Evolutionary conservation across 345 rosid genomes (phyloP).

Genomic region (Gossypium bickii): DNA sequence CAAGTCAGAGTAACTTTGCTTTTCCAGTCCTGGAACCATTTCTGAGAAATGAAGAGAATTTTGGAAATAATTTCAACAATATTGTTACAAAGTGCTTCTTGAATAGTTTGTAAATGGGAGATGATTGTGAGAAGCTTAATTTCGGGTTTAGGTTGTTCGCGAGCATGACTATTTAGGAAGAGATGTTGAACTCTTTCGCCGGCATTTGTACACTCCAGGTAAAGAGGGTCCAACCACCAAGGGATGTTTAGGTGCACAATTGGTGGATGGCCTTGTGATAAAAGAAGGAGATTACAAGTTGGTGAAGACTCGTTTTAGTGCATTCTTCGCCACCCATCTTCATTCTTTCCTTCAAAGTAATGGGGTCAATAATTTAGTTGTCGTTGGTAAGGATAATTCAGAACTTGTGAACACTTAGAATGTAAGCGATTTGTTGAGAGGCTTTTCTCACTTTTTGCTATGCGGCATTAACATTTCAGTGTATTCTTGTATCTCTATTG

Average conservation of each 20-base stretch:
- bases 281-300: slow-evolving; percentile 73
- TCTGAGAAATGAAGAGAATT: neutral
- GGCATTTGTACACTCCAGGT: slow-evolving; percentile 46
- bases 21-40: neutral
- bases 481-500: slow-evolving; percentile 4
- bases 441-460: neutral
- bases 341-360: slow-evolving; percentile 56
- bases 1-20: too few species aligned
- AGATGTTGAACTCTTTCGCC: slow-evolving; percentile 74
- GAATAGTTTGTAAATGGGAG: neutral
- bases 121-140: neutral
- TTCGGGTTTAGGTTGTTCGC: slow-evolving; percentile 54
- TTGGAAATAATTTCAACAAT: neutral
- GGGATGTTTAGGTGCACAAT: slow-evolving; percentile 57
- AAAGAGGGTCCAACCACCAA: slow-evolving; percentile 54
- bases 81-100: neutral
- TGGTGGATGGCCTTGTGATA: slow-evolving; percentile 66
- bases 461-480: neutral
- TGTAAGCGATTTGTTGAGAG: neutral
- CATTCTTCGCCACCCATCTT: slow-evolving; percentile 72
- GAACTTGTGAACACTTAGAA: neutral
- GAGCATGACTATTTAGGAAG: slow-evolving; percentile 75
- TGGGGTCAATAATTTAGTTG: slow-evolving; percentile 46
- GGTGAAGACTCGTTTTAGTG: slow-evolving; percentile 81
- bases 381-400: slow-evolving; percentile 43